Evolutionary conservation across 768 basidiomycete species (phyloP), one percentile per base, ranked within the genome.

Genomic region (Kwoniella sp.): DNA sequence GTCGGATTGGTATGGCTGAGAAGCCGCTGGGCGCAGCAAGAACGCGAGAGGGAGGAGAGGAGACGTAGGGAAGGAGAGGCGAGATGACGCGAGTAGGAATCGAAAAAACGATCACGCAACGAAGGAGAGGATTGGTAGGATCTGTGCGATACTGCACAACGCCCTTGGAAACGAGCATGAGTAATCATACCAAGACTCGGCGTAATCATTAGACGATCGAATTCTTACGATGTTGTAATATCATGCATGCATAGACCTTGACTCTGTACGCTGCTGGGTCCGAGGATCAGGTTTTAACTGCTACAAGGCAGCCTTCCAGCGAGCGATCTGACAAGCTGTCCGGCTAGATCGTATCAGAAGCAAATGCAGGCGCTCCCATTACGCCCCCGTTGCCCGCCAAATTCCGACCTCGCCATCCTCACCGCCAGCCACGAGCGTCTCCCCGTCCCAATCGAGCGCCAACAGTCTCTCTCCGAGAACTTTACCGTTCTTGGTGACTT

Each of bases 1-100:
- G 89, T 89, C 29, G 82, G 88, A 50, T 82, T 93, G 71, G 84
- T 93, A 58, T 92, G 90, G 77, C 82, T 91, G 63, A 87, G 92
- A 68, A 89, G 89, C 5, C 86, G 91, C 65, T 89, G 91, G 72
- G 86, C 89, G 28, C 89, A 89, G 70, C 82, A 89, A 60, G 86
- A 88, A 80, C 85, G 90, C 62, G 83, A 89, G 66, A 52, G 67
- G 47, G 50, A 63, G 84, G 90, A 66, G 83, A 88, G 67, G 28
- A 53, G 58, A 17, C 48, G 59, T 34, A 59, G 65, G 31, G 59
- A 66, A 17, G 54, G 65, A 9, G 60, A 55, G 7, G 60, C 52
- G 20, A 57, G 56, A 38, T 57, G 37, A 51, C 15, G 30, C 30
- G 30, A 29, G n/a, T 28, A 55, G n/a, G 30, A 31, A 31, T n/a